Percentiles rank a stretch among this genome's conserved stretches.
These are phyloP conservation scores for Cylindrotheca fusiformis DNA, from an alignment of 108 stramenopile species.

Conservation along the genomic window DNA sequence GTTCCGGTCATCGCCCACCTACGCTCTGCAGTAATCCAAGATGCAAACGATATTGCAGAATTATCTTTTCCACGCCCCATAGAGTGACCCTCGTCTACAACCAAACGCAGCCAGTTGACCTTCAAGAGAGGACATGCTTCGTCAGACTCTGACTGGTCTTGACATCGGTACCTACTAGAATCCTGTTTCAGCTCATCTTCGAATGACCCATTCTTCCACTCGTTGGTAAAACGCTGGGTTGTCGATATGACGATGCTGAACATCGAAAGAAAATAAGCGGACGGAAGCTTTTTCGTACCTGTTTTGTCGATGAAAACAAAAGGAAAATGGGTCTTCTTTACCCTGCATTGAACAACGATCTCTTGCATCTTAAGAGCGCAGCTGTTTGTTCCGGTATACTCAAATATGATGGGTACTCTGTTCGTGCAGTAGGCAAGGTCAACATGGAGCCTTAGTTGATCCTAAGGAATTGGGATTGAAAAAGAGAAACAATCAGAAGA, in stretches of 20 bases:
- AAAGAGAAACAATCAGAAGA: background rate
- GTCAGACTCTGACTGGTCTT: background rate
- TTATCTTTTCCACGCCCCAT: conserved; percentile 66
- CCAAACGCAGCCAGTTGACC: conserved; percentile 70
- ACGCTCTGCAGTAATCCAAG: conserved; percentile 67
- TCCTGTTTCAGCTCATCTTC: conserved; percentile 55
- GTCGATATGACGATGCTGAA: conserved; percentile 75
- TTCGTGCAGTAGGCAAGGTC: conserved; percentile 45
- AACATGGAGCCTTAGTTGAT: conserved; percentile 63
- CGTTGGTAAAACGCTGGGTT: conserved; percentile 59
- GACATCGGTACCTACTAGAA: background rate
- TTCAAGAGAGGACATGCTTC: conserved; percentile 68
- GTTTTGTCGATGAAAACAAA: conserved; percentile 69
- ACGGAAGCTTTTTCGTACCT: conserved; percentile 50
- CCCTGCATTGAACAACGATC: conserved; percentile 18
- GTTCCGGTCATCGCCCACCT: conserved; percentile 89
- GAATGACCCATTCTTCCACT: conserved; percentile 78
- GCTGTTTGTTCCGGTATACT: conserved; percentile 22
- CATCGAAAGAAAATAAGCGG: conserved; percentile 47
- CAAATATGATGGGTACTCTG: conserved; percentile 36
- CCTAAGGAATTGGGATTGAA: conserved; percentile 15
- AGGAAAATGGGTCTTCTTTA: conserved; percentile 40
- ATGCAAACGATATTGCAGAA: conserved; percentile 73
- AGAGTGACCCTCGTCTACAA: conserved; percentile 85
- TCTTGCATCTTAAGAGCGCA: conserved; percentile 31